phyloP scores from a whole-genome alignment of 73 alveolate species.

The Blepharisma japonicum region DNA sequence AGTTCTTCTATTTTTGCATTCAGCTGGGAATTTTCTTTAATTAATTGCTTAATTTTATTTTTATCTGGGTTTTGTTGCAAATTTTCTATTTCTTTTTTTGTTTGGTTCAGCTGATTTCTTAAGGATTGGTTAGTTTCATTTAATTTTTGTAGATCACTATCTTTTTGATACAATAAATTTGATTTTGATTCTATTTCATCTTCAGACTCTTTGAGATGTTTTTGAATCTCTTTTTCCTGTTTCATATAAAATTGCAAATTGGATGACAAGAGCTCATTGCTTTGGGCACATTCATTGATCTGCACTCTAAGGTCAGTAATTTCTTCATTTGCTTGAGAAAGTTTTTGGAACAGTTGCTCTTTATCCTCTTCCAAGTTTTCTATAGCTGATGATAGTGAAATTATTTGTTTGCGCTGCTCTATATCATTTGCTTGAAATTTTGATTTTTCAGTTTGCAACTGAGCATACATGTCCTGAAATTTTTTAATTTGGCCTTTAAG shows the following conservation, averaged over 20 bases:
- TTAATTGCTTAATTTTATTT: no score
- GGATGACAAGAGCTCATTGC: neutral
- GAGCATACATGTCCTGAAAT: neutral
- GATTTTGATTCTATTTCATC: neutral
- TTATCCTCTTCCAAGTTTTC: neutral
- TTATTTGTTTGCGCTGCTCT: constrained; percentile 10
- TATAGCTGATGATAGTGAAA: neutral
- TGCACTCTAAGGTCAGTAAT: neutral
- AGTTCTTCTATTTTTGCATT: no score
- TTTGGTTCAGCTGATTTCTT: no score
- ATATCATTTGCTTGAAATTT: neutral
- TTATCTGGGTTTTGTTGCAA: no score
- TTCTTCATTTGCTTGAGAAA: neutral
- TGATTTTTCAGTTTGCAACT: neutral
- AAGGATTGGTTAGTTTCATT: no score
- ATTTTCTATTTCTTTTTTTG: no score
- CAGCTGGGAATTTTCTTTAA: no score
- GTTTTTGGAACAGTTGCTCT: neutral
- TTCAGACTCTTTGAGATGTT: neutral
- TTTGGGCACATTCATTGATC: neutral
- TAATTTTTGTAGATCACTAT: neutral
- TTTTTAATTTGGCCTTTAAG: neutral
- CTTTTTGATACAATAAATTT: neutral
- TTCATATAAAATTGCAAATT: no score
- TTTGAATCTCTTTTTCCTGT: neutral